Base-by-base conservation (phyloP, 2,329 filamentous ascomycete genomes). In the Furcasterigmium furcatum region DNA sequence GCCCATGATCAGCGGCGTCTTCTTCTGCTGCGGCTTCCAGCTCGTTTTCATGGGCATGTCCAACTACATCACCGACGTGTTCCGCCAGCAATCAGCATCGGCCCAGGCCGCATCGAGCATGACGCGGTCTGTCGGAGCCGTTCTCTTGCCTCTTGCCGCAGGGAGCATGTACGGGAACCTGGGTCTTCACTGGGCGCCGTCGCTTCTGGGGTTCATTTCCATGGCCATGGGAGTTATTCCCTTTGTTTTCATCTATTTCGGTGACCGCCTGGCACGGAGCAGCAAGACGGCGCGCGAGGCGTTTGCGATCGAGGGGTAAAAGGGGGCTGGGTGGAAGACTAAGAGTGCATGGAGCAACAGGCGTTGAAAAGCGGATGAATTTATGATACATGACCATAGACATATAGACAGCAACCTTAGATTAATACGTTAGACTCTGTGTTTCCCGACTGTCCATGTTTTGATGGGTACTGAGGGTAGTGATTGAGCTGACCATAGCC, bases 1-100 rank as follows among this genome's bases (percentile, higher is more conserved):
- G 3, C 66, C 68, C 34, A 69, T 61, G 45, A 59, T 72, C 13
- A 64, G 61, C 3, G 62, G 63, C 22, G 66, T 79, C 19, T 65
- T 73, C 32, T 77, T 74, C 38, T 67, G 69, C 7, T 45, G 55
- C 9, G 63, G 63, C 12, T 56, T 58, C 42, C 60, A 63, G 45
- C 50, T 65, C 7, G 47, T 65, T 8, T 65, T 65, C 50, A 63
- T 66, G 55, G 60, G 59, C 32, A 64, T 65, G 58, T 48, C 56
- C 30, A 65, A 65, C 45, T 65, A 64, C 46, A 44, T 65, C 29
- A 65, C 60, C 2, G 63, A 65, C 29, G 59, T 62, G 8, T 65
- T 56, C 29, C 57, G 55, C 5, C 55, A 62, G 22, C 51, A 55
- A n/a, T 65, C 62, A 2, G 63, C 63, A 4, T 66, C 63, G n/a